Evolutionary conservation across 805 yeast genomes (phyloP), one percentile per base, ranked within the genome.

Genomic region (Candida caryicola): DNA sequence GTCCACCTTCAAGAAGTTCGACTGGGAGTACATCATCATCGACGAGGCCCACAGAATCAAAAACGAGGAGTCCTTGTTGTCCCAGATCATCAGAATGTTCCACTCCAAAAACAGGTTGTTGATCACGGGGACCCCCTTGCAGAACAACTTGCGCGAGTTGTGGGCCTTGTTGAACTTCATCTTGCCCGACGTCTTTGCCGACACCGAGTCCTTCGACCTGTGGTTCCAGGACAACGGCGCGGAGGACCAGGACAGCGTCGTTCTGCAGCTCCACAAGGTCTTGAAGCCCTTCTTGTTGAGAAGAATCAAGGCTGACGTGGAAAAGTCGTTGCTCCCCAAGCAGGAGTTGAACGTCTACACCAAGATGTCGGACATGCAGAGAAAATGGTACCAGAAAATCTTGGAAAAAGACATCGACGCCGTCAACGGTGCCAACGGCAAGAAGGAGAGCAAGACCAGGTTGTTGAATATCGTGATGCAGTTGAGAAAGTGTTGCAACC

Each of bases 21-120:
- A 71, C 41, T 85, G 93, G 91, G 79, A 81, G 53, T 85, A 85
- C 54, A 79, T 85, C 34, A 70, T 84, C 15, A 81, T 85, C 44
- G 95, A 85, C 60, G 95, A 85, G 61, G 93, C 91, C 3, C 95
- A 85, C 57, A 70, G 93, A 64, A 79, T 85, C 47, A 85, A 85
- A 52, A 85, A 85, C 55, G 93, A 85, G 52, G 85, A 81, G 52
- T 75, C 83, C 2, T 60, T 81, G 57, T 61, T 84, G 32, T 81
- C 89, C 0, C 91, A 84, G 52, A 85, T 84, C 36, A 78, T 84
- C 33, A 68, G 93, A 51, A 71, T 82, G 64, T 82, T 84, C 54
- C 79, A 81, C 45, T 81, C 88, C 1, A 76, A 73, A 34, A 82
- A 82, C 55, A 70, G 93, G 51, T 62, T 85, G 43, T 66, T 85